Base-by-base conservation (phyloP, 2,329 filamentous ascomycete genomes). In the Plenodomus lindquistii region DNA sequence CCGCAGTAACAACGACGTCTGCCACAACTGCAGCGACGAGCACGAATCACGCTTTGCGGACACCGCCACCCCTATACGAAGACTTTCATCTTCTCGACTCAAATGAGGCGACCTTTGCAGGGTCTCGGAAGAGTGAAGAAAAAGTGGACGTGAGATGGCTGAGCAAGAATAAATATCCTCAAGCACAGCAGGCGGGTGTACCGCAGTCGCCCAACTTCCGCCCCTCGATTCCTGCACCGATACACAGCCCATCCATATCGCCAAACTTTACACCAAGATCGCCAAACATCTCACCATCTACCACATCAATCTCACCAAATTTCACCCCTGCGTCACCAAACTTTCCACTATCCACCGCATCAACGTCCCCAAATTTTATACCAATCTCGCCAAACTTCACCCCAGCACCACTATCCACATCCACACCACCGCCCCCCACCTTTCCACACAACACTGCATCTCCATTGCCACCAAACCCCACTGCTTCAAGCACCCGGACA, bases 101-200 rank as follows among this genome's bases (percentile, higher is more conserved):
- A 10, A 49, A 39, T 5, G 56, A 65, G 29, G 52, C 61, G 15
- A 58, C 65, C 4, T 44, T 66, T 11, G 61, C 54, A 2, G 62
- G 60, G 44, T 66, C 62, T 43, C 61, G 63, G n/a, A 54, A 57
- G 21, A 48, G 64, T 24, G 59, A 68, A 15, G 57, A 63, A 7
- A 63, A 51, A 2, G 48, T 54, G 11, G 43, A 63, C 18, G 39
- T 58, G 2, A 37, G 58, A 18, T 68, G 66, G 66, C 60, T 60
- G 8, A 54, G 42, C 20, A 42, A 41, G 2, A 47, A 10, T 15
- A 8, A 31, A 31, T 31, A 15, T 7, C 27, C 6, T 24, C 21
- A 42, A 37, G 42, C 13, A 44, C 24, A 11, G 11, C 44, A 21
- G 42, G 10, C 45, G 7, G 4, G 24, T 2, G 10, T n/a, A 38